Base-by-base conservation (phyloP, 2,329 filamentous ascomycete genomes). In the Catunica adiposa region DNA sequence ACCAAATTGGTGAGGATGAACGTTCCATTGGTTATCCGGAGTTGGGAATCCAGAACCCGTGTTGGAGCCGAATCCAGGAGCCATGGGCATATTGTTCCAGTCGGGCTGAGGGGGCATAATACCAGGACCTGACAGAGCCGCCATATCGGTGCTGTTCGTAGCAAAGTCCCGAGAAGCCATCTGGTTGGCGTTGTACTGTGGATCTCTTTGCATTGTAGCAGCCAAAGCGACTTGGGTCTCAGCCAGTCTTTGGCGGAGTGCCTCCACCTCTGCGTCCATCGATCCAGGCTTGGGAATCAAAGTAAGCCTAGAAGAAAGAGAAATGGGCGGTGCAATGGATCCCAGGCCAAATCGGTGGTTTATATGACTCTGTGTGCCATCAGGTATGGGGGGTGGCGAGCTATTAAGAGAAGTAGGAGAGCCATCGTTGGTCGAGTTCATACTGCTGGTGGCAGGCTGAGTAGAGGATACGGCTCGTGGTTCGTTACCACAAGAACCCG, bases 221-320 rank as follows among this genome's bases (percentile, higher is more conserved):
- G 47, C 34, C 22, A 58, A 44, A 11, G 56, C 42, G 14, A 74
- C 80, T 59, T 84, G 79, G 37, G 85, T 84, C 59, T 80, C 75
- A 46, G 82, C 82, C 53, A 90, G 76, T 67, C 89, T 79, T 70
- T 84, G 86, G 3, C 52, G 56, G 57, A 89, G 72, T 53, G 78
- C 79, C 58, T 80, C 69, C 26, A 89, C 69, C 65, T 88, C 83
- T 29, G 80, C 77, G 31, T 70, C 69, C 54, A 22, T 8, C n/a
- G 69, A 34, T 5, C 3, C 26, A 17, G n/a, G 48, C 23, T 29
- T 29, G n/a, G n/a, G 22, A n/a, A 51, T 26, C 23, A 20, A 14
- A 6, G 25, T n/a, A 51, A 51, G n/a, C n/a, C 31, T 22, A 51
- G 48, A n/a, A 11, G 31, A 26, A 22, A 34, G 5, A 34, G 29